phyloP scores from a whole-genome alignment of 345 rosid genomes.

The Hirschfeldia incana region DNA sequence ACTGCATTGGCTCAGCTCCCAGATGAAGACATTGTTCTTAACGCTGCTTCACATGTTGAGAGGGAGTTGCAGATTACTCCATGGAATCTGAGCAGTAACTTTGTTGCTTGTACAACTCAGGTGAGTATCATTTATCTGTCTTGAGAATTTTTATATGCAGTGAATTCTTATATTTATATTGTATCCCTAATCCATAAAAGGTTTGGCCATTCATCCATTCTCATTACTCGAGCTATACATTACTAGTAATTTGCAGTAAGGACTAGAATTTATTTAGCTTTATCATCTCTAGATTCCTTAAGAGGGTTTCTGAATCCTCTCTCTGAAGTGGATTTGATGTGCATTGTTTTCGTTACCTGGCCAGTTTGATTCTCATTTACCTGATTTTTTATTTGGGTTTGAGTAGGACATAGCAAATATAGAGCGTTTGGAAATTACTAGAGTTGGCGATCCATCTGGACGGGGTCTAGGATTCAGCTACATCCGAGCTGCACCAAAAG shows the following conservation, averaged over 20 bases:
- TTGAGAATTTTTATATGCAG: constrained; percentile 12
- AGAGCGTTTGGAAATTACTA: constrained; percentile 96
- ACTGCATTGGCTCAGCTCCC: constrained; percentile 91
- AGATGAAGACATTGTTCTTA: constrained; percentile 86
- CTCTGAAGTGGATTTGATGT: constrained; percentile 12
- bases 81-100: constrained; percentile 92
- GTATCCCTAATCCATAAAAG: constrained; percentile 6
- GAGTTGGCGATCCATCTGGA: constrained; percentile 99
- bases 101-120: constrained; percentile 93
- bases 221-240: background rate
- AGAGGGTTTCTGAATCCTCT: background rate
- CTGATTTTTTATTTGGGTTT: constrained; percentile 25
- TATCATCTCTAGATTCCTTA: constrained; percentile 16
- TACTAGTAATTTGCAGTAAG: constrained; percentile 7
- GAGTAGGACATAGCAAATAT: constrained; percentile 89
- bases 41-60: constrained; percentile 96
- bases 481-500: constrained; percentile 83
- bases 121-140: constrained; percentile 41
- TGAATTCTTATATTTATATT: constrained; percentile 3
- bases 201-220: background rate
- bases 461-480: constrained; percentile 97
- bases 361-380: background rate
- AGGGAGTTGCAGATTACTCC: constrained; percentile 95
- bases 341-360: constrained; percentile 1
- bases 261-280: constrained; percentile 20